Base-by-base conservation (phyloP, 441 rosid genomes). In the Pelargonium myrrhifolium region DNA sequence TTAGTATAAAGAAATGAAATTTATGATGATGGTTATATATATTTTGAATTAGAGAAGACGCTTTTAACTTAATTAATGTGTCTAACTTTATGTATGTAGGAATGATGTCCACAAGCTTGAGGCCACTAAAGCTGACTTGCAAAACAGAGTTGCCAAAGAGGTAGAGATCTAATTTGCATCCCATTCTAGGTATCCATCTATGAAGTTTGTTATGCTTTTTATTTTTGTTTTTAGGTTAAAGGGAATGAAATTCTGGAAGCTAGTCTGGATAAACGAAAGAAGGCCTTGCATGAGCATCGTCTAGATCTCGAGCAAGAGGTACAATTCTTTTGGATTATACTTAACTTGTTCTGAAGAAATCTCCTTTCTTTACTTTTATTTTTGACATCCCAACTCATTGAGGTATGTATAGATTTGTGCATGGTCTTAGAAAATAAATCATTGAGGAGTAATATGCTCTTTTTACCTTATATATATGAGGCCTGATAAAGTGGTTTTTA, bases 231-330 rank as follows among this genome's bases (percentile, higher is more conserved):
- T 74, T n/a, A 96, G 99, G 87, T 83, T 51, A 75, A 86, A 80
- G 79, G 74, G 70, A 92, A 92, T 80, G 82, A 75, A 56, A 73
- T 68, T 74, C 81, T 92, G 67, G 86, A 84, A 66, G 86, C 85
- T 70, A 83, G 72, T 69, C 68, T 95, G 79, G 88, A 84, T 75
- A 73, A 79, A 67, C 81, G 90, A 76, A 92, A 86, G 82, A 87
- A 80, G 69, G 77, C 83, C 68, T 72, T 92, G 83, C 74, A 80
- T 53, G 85, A 77, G 75, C 89, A 79, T n/a, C 96, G 97, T 58
- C 78, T 72, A 76, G 88, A 87, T 68, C 89, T 95, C 65, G 87
- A 84, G 80, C 81, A 83, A 74, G 98, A 87, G 71, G 98, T 96
- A 90, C 22, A 89, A 74, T 78, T 62, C 49, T 37, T 61, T 49